Evolutionary conservation across 495 filamentous ascomycete species (phyloP), one percentile per base, ranked within the genome.

Genomic region (Thermochaetoides thermophila): DNA sequence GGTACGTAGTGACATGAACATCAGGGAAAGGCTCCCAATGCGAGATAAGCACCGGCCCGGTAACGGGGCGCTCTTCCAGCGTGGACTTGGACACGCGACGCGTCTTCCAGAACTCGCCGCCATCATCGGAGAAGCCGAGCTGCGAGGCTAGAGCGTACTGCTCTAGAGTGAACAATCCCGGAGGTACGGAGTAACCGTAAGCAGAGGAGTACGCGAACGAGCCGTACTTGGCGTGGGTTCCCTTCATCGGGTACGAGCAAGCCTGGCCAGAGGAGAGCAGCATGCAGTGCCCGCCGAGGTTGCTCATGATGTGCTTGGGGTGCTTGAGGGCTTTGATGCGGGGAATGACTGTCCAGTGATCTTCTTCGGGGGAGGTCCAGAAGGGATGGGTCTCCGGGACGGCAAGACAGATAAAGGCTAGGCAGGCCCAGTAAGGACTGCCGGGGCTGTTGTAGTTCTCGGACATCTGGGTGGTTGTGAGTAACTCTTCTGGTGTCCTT

Each of bases 381-480:
- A 85, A 83, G 4, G 79, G 77, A 48, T 84, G 79, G 13, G 61
- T 59, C 26, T 69, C 62, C 0, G 77, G 69, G 13, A 81, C 63
- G 2, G 73, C 75, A 8, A 85, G 63, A 20, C 73, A 74, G 29
- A 76, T 74, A 53, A 86, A 85, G 7, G 79, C 71, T 21, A 84
- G 60, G 55, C 80, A 80, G 28, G 74, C 76, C 80, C 79, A 85
- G 52, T 82, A 83, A 37, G 61, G 60, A 13, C 59, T 63, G 5
- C 62, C 78, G 0, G 80, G 77, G 7, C 73, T 78, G 57, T 84
- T 86, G 57, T 84, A 86, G 49, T 83, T 83, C 60, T 86, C 77
- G 3, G 75, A 60, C 62, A 69, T 65, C 45, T 63, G 6, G 29
- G 5, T 13, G 2, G 11, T 24, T 17, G 27, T 34, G 31, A 39